phyloP scores from a whole-genome alignment of 2,329 filamentous ascomycete species.

The Pseudogymnoascus sp. region DNA sequence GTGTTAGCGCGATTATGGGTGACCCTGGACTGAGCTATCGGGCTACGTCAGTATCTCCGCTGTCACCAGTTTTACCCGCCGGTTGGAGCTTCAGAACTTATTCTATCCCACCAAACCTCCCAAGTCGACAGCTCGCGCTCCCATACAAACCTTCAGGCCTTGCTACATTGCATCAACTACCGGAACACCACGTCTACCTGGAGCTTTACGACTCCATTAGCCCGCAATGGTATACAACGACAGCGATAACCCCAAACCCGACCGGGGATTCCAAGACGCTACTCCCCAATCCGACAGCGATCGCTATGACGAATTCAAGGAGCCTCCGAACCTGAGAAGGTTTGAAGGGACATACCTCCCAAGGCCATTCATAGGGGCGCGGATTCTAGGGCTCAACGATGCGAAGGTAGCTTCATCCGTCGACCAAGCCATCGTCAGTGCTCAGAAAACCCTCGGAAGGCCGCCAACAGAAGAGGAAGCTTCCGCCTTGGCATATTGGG shows the following conservation, averaged over 20 bases:
- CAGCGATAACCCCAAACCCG: slow-evolving; percentile 3
- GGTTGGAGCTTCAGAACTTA: slow-evolving; percentile 4
- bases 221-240: slow-evolving; percentile 4
- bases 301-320: neutral
- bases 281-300: slow-evolving; percentile 1
- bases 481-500: slow-evolving; percentile 22
- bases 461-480: slow-evolving; percentile 23
- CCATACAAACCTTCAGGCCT: neutral
- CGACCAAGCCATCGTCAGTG: slow-evolving; percentile 1
- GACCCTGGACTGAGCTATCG: neutral
- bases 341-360: slow-evolving; percentile 21
- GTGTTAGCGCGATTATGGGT: neutral
- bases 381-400: slow-evolving; percentile 20
- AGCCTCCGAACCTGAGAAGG: neutral
- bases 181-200: neutral
- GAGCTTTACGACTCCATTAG: neutral
- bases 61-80: neutral
- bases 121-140: neutral
- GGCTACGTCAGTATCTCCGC: neutral
- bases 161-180: neutral
- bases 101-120: slow-evolving; percentile 1
- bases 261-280: slow-evolving; percentile 5
- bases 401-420: slow-evolving; percentile 10
- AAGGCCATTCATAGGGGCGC: slow-evolving; percentile 21
- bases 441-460: slow-evolving; percentile 17